phyloP scores from a whole-genome alignment of 176 grass and related monocot genomes.

The Elymus sibiricus region DNA sequence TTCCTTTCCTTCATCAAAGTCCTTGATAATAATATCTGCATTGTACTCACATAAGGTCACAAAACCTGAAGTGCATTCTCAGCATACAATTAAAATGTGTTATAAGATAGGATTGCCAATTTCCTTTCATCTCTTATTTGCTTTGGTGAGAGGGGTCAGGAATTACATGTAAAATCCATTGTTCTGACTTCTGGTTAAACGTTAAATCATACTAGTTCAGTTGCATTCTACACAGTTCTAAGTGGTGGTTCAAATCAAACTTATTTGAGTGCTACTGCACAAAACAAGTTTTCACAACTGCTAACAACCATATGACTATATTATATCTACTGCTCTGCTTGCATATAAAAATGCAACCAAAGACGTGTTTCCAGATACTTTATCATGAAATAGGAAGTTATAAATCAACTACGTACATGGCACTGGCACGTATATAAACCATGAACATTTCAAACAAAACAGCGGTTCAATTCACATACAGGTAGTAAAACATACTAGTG shows the following conservation, averaged over 20 bases:
- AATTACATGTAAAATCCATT: slow-evolving; percentile 20
- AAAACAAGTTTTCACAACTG: not conserved
- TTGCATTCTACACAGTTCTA: not conserved
- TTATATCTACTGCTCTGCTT: not conserved
- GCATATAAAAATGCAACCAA: not conserved
- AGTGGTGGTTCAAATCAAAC: not conserved
- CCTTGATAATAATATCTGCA: slow-evolving; percentile 54
- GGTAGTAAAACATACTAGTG: not conserved
- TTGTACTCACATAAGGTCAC: slow-evolving; percentile 17
- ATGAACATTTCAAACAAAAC: not conserved
- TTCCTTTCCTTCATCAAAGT: slow-evolving; percentile 67
- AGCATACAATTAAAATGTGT: not conserved
- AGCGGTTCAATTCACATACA: not conserved
- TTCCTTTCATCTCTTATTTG: not conserved
- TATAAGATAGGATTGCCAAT: not conserved
- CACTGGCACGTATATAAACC: not conserved
- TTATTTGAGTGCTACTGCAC: not conserved
- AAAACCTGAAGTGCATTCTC: not conserved
- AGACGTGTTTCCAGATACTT: not conserved
- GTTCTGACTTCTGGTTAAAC: not conserved
- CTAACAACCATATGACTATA: not conserved
- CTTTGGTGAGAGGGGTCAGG: not conserved
- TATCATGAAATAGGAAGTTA: not conserved
- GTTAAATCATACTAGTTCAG: not conserved
- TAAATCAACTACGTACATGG: not conserved